A percentile compares a stretch with the other conserved stretches of the same genome.
phyloP scores from a whole-genome alignment of 768 basidiomycete genomes.

The Tubosaeta sp. region DNA sequence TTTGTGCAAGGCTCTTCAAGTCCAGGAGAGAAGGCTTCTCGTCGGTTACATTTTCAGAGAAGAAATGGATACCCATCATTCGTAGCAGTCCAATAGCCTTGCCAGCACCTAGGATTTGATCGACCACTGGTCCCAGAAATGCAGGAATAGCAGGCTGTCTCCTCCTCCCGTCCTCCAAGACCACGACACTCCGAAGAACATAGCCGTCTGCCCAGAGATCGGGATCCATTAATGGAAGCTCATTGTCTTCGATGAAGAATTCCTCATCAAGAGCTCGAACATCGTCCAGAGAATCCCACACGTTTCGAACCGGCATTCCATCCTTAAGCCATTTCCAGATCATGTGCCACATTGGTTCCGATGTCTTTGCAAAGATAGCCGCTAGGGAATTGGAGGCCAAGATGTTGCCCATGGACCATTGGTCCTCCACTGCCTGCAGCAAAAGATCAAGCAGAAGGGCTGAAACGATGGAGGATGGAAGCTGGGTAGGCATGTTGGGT shows the following conservation, averaged over 20 bases:
- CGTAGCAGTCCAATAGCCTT: constrained; percentile 75
- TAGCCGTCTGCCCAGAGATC: constrained; percentile 82
- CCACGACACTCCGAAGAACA: constrained; percentile 42
- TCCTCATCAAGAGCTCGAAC: constrained; percentile 53
- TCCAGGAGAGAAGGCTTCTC: constrained; percentile 26
- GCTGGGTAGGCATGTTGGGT: constrained; percentile 34
- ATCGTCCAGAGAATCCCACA: constrained; percentile 22
- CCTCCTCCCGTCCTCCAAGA: constrained; percentile 23
- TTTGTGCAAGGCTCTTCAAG: constrained; percentile 42
- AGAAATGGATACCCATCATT: constrained; percentile 38
- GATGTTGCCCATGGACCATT: constrained; percentile 54
- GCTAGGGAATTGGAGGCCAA: constrained; percentile 54
- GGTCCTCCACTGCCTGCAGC: constrained; percentile 52
- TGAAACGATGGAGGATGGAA: constrained; percentile 50
- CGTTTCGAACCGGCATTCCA: constrained; percentile 57
- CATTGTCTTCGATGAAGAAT: constrained; percentile 77
- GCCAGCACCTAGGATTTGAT: constrained; percentile 59
- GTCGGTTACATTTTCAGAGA: constrained; percentile 13
- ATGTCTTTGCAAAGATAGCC: constrained; percentile 55
- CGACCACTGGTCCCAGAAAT: constrained; percentile 60
- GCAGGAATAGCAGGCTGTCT: constrained; percentile 41
- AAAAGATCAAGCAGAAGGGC: constrained; percentile 61
- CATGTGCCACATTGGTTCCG: constrained; percentile 74
- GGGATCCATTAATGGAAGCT: constrained; percentile 57
- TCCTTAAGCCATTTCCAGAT: constrained; percentile 66